Conservation (phyloP, 2,329 filamentous ascomycete genomes). For the Diplodia scrobiculata region DNA sequence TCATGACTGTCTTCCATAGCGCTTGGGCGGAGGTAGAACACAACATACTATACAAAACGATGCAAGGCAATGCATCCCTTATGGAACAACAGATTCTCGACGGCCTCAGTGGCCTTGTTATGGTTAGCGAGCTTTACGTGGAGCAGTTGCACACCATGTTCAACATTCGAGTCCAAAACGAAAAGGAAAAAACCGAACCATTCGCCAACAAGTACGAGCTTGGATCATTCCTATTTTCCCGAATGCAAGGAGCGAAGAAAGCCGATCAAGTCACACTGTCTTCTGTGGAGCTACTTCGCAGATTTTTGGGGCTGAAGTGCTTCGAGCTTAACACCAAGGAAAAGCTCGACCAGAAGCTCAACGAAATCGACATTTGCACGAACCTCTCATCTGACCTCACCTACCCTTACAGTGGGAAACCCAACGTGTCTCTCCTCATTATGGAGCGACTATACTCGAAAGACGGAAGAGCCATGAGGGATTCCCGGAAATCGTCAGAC, state of each 20-base stretch:
- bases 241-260: not conserved
- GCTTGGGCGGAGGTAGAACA: not conserved
- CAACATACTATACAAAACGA: not conserved
- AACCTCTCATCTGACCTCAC: not conserved
- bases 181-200: not conserved
- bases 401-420: not conserved
- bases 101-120: not conserved
- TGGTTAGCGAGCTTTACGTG: not conserved
- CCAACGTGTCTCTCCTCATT: not conserved
- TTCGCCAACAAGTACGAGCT: constrained; percentile 1
- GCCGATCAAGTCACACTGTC: not conserved
- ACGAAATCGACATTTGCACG: not conserved
- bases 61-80: not conserved
- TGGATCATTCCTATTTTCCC: not conserved
- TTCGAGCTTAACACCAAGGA: not conserved
- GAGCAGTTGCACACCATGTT: not conserved
- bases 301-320: not conserved
- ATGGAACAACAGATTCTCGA: not conserved
- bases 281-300: not conserved
- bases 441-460: not conserved
- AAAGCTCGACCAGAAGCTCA: not conserved
- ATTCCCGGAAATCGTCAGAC: no score
- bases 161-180: not conserved
- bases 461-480: no score
- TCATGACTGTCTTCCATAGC: not conserved